Base-by-base conservation (phyloP, 352 stramenopile genomes). In the Pythium sp. region DNA sequence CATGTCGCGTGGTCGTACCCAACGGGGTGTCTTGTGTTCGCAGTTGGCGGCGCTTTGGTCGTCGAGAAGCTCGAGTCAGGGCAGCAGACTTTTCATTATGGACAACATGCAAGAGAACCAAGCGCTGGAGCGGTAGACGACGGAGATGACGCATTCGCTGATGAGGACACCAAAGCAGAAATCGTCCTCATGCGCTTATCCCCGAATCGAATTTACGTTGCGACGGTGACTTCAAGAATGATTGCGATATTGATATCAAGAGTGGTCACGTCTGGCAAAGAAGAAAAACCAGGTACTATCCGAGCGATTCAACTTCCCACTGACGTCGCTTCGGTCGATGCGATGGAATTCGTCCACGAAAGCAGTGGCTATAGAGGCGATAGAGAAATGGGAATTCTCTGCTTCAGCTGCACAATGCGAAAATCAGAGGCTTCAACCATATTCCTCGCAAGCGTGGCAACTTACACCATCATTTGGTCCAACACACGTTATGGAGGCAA, bases 1-100 rank as follows among this genome's bases (percentile, higher is more conserved):
- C 70, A 58, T 0, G 71, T 80, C 38, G 55, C 32, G 28, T 87
- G 79, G 79, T 79, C 79, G 0, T 73, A 73, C 51, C 53, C 66
- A 3, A 72, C 64, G 2, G 79, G 78, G 7, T 74, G 74, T 20
- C 32, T 87, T 20, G n/a, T 86, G 4, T 75, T 68, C 22, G 53
- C 69, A 5, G 66, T 58, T 28, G 72, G 65, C 0, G 18, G 67
- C 0, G 47, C 71, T 0, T 54, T 86, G 47, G 77, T 81, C 24
- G 36, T 84, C n/a, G 79, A 87, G 22, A 55, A 78, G 18, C 49
- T 87, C 14, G 59, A 58, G 34, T 74, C 74, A 5, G 72, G 76
- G 0, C 7, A 57, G 11, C 72, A 80, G 49, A 62, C n/a, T 0
- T 70, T 82, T 59, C 62, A 68, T 28, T n/a, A 67, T 22, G 60